These are phyloP conservation scores for Telfairia occidentalis DNA, from an alignment of 331 rosid genomes.

Conservation along the genomic window DNA sequence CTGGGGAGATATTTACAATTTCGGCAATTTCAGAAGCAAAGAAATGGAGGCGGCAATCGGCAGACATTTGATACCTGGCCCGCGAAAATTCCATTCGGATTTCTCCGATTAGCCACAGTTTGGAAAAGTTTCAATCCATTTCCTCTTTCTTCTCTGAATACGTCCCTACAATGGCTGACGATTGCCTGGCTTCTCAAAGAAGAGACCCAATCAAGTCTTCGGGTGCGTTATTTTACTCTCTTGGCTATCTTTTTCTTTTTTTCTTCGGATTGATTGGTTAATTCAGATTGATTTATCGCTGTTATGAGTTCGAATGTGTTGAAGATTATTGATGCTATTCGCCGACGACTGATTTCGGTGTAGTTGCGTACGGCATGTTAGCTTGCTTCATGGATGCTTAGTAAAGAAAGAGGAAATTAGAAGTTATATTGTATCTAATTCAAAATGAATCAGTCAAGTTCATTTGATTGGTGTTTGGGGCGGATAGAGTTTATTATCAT, in stretches of 20 bases:
- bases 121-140: background rate
- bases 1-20: background rate
- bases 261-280: background rate
- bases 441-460: background rate
- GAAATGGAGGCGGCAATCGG: conserved; percentile 7
- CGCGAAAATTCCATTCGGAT: background rate
- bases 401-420: background rate
- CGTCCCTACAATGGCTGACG: conserved; percentile 55
- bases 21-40: background rate
- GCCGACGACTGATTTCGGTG: background rate
- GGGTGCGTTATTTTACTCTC: conserved; percentile 26
- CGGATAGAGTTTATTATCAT: background rate
- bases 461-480: background rate
- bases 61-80: background rate
- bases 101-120: background rate
- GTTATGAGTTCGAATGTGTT: background rate
- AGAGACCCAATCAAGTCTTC: conserved; percentile 76
- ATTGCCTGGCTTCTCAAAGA: conserved; percentile 26
- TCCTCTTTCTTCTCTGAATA: background rate
- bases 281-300: background rate
- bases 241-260: background rate
- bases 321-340: background rate
- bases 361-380: background rate
- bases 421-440: background rate
- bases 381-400: background rate